Percentiles rank a stretch among this genome's conserved stretches.
Evolutionary conservation across 257 asterid genomes (phyloP).

Genomic region (Primulina huaijiensis): DNA sequence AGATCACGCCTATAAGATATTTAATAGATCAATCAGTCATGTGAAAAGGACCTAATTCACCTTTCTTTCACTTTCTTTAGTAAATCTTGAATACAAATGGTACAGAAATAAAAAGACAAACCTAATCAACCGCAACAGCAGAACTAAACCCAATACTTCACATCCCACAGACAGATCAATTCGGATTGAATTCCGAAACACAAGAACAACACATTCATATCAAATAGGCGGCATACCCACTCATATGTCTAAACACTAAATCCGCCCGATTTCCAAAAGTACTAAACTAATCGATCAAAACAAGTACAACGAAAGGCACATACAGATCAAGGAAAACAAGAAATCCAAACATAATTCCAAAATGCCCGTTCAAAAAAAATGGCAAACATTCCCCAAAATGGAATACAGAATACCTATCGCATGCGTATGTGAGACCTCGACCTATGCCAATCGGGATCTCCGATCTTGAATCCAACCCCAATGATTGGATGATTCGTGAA

Average conservation of each 20-base stretch:
- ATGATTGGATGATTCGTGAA: not conserved
- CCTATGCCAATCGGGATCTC: constrained; percentile 14
- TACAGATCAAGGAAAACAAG: not conserved
- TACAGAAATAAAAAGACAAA: constrained; percentile 8
- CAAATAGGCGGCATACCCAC: constrained; percentile 8
- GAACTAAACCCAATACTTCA: constrained; percentile 6
- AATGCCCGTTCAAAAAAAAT: not conserved
- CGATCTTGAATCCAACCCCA: constrained; percentile 33
- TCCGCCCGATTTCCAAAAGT: constrained; percentile 6
- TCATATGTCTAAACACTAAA: constrained; percentile 16
- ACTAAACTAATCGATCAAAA: not conserved
- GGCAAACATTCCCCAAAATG: not conserved
- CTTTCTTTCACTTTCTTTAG: constrained; percentile 8
- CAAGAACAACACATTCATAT: constrained; percentile 14
- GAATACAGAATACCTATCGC: constrained; percentile 27
- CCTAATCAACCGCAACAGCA: constrained; percentile 25
- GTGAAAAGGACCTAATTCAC: constrained; percentile 1
- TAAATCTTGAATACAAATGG: constrained; percentile 17
- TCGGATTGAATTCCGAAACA: constrained; percentile 5
- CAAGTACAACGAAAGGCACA: not conserved
- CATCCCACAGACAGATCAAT: constrained; percentile 18
- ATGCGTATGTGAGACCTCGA: constrained; percentile 36
- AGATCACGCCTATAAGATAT: constrained; percentile 37
- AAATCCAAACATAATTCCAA: not conserved
- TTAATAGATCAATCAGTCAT: constrained; percentile 14